phyloP scores from a whole-genome alignment of 2,329 filamentous ascomycete species.

The Pezicula radicicola region DNA sequence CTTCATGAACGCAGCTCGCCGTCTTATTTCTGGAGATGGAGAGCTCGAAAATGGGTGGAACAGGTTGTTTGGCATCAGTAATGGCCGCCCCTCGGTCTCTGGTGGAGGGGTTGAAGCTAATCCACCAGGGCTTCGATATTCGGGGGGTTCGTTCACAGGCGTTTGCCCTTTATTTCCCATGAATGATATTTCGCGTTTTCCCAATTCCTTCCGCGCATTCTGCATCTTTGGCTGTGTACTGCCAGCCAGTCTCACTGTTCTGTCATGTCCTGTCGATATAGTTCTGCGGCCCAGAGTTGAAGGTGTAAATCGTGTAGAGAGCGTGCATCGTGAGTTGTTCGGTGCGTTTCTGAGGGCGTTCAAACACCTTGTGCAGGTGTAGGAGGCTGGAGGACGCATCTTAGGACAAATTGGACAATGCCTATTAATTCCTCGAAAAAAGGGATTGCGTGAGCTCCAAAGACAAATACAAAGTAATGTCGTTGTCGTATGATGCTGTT shows the following conservation, averaged over 20 bases:
- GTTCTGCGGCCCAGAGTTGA: conserved; percentile 12
- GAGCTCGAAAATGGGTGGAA: conserved; percentile 92
- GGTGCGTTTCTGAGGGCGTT: conserved; percentile 18
- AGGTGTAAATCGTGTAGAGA: conserved; percentile 10
- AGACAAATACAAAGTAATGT: no score
- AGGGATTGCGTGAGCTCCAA: not conserved
- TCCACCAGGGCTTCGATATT: conserved; percentile 18
- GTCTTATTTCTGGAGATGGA: conserved; percentile 82
- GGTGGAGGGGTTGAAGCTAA: conserved; percentile 12
- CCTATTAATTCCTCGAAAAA: no score
- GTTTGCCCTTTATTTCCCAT: conserved; percentile 17
- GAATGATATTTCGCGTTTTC: conserved; percentile 18
- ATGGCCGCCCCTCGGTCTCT: conserved; percentile 19
- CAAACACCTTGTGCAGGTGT: conserved; percentile 29
- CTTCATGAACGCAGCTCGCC: conserved; percentile 85
- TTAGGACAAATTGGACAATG: not conserved
- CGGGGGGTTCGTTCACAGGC: conserved; percentile 20
- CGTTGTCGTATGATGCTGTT: no score
- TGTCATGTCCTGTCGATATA: conserved; percentile 17
- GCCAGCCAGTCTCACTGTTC: conserved; percentile 11
- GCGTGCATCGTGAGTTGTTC: conserved; percentile 9
- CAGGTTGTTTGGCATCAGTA: conserved; percentile 65
- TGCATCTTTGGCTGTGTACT: conserved; percentile 8
- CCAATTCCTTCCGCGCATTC: conserved; percentile 7
- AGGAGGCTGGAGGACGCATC: conserved; percentile 22